Evolutionary conservation across 441 rosid genomes (phyloP).

Genomic region (Jatropha multifida): DNA sequence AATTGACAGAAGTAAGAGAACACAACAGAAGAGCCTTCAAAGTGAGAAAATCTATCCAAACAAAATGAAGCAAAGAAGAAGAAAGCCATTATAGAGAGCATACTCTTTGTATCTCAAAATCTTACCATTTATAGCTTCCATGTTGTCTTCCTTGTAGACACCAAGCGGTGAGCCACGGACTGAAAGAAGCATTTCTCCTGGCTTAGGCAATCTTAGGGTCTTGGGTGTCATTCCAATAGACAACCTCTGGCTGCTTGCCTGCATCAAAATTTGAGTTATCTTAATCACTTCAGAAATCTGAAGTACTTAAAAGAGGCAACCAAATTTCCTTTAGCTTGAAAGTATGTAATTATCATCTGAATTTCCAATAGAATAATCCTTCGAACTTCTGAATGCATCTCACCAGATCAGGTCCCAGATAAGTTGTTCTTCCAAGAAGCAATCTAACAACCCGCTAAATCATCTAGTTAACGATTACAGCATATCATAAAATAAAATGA

Average conservation of each 20-base stretch:
- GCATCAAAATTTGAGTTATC: constrained; percentile 17
- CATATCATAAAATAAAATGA: background rate
- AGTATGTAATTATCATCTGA: background rate
- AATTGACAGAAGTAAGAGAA: background rate
- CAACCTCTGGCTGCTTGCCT: constrained; percentile 74
- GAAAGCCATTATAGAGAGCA: background rate
- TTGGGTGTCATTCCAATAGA: constrained; percentile 91
- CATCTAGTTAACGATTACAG: background rate
- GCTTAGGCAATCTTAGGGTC: constrained; percentile 70
- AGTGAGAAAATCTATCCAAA: background rate
- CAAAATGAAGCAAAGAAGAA: background rate
- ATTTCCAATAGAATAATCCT: too few relatives aligned
- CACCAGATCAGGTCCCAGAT: background rate
- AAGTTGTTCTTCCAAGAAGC: background rate
- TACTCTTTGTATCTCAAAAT: constrained; percentile 8
- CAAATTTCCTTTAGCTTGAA: constrained; percentile 2
- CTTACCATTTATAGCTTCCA: constrained; percentile 84
- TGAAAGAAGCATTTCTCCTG: constrained; percentile 86
- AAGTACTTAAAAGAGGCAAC: background rate
- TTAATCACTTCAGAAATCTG: background rate
- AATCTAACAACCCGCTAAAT: background rate
- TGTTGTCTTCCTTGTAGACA: constrained; percentile 74
- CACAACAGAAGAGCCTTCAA: background rate
- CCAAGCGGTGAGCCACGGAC: constrained; percentile 92
- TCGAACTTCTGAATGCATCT: background rate